A percentile compares a stretch with the other conserved stretches of the same genome.
Evolutionary conservation across 2,329 filamentous ascomycete genomes (phyloP).

Genomic region (Penicillium sp.): DNA sequence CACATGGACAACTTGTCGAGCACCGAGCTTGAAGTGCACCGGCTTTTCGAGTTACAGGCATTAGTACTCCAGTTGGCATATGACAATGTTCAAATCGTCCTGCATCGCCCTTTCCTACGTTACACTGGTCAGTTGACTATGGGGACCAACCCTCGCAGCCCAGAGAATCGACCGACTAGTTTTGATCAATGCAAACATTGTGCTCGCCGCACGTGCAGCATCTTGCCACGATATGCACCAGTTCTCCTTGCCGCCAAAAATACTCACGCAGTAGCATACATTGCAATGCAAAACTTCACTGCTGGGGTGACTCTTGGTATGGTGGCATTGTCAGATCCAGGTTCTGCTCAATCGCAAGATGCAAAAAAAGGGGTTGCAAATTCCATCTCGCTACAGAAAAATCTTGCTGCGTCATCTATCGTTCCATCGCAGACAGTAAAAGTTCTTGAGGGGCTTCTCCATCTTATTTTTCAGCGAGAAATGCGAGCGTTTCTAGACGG

Average conservation of each 20-base stretch:
- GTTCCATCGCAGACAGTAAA: background rate
- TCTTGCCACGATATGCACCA: background rate
- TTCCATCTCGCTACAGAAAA: background rate
- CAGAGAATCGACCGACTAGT: background rate
- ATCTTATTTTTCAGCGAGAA: background rate
- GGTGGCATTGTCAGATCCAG: background rate
- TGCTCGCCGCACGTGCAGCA: background rate
- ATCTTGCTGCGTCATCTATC: background rate
- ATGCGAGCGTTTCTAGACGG: background rate
- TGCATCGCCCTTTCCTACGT: background rate
- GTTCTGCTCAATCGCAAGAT: background rate
- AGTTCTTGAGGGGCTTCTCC: background rate
- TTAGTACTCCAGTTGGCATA: constrained; percentile 6
- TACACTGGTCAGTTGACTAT: background rate
- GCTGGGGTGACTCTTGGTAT: background rate
- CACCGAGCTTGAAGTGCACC: constrained; percentile 1
- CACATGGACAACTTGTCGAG: background rate
- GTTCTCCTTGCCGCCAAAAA: background rate
- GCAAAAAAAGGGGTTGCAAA: background rate
- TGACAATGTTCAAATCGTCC: constrained; percentile 7
- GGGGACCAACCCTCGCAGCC: background rate
- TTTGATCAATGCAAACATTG: background rate
- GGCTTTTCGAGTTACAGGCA: constrained; percentile 6
- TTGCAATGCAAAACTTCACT: background rate
- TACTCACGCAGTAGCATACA: background rate